phyloP scores from a whole-genome alignment of 176 grass and related monocot genomes.

The Oryza nivara region DNA sequence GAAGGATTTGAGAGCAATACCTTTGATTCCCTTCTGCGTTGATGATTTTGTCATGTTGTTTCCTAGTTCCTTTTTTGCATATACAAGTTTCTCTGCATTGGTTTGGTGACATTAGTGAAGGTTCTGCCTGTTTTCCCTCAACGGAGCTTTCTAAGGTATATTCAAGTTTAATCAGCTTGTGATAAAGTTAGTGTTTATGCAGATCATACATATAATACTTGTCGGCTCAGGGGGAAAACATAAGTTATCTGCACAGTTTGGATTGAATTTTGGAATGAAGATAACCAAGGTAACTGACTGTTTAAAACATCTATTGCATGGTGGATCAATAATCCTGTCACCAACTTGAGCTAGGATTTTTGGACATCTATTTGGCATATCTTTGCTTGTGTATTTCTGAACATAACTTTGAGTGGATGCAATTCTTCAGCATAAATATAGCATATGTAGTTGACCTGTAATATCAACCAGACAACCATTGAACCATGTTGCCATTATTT shows the following conservation, averaged over 20 bases:
- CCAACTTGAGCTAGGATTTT: constrained; percentile 39
- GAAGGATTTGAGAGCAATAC: constrained; percentile 33
- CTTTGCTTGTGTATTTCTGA: constrained; percentile 30
- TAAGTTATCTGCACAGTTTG: constrained; percentile 2
- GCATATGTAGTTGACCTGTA: constrained; percentile 49
- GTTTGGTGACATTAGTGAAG: constrained; percentile 32
- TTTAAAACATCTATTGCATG: constrained; percentile 20
- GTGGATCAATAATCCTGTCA: neutral
- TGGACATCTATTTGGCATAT: constrained; percentile 35
- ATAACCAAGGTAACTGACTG: constrained; percentile 33
- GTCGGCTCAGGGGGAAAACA: neutral
- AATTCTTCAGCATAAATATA: constrained; percentile 37
- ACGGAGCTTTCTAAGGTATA: constrained; percentile 34
- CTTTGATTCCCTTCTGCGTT: constrained; percentile 43
- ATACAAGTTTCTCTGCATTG: constrained; percentile 42
- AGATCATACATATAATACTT: constrained; percentile 25
- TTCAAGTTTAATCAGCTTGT: constrained; percentile 13
- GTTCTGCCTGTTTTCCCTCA: constrained; percentile 36
- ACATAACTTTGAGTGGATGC: constrained; percentile 43
- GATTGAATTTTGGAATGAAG: neutral
- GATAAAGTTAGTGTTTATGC: constrained; percentile 12
- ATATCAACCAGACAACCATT: constrained; percentile 38
- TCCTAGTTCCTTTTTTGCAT: constrained; percentile 48
- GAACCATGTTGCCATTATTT: constrained; percentile 45
- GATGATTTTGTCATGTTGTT: constrained; percentile 46